These are phyloP conservation scores for Pelargonium fulgidum DNA, from an alignment of 441 rosid species.

Conservation along the genomic window DNA sequence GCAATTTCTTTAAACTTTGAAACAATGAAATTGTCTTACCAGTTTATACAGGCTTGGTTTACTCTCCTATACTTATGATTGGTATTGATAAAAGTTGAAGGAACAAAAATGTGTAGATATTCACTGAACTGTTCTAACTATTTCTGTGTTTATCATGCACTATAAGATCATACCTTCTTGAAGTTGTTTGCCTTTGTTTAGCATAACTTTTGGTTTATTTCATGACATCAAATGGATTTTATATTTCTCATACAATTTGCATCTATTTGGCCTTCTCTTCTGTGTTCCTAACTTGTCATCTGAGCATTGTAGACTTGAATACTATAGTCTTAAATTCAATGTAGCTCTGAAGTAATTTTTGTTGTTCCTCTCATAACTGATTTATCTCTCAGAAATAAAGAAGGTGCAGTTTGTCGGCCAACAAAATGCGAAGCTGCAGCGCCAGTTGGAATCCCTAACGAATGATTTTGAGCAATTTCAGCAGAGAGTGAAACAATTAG, in stretches of 20 bases:
- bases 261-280: background rate
- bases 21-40: too few relatives aligned
- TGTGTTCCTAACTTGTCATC: background rate
- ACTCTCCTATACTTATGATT: too few relatives aligned
- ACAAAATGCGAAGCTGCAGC: background rate
- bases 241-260: background rate
- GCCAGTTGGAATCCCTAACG: constrained; percentile 1
- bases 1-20: background rate
- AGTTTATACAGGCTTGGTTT: too few relatives aligned
- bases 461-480: background rate
- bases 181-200: too few relatives aligned
- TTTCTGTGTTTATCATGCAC: too few relatives aligned
- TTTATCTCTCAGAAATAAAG: background rate
- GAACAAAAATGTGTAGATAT: too few relatives aligned
- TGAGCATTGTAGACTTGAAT: background rate
- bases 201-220: background rate
- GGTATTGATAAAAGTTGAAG: too few relatives aligned
- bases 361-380: background rate
- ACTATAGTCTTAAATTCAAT: background rate
- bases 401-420: constrained; percentile 2
- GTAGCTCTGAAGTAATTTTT: background rate
- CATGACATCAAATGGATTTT: background rate
- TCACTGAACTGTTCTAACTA: too few relatives aligned
- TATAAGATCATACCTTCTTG: too few relatives aligned
- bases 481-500: background rate